These are phyloP conservation scores for Draba incana DNA, from an alignment of 345 rosid genomes.

Conservation along the genomic window DNA sequence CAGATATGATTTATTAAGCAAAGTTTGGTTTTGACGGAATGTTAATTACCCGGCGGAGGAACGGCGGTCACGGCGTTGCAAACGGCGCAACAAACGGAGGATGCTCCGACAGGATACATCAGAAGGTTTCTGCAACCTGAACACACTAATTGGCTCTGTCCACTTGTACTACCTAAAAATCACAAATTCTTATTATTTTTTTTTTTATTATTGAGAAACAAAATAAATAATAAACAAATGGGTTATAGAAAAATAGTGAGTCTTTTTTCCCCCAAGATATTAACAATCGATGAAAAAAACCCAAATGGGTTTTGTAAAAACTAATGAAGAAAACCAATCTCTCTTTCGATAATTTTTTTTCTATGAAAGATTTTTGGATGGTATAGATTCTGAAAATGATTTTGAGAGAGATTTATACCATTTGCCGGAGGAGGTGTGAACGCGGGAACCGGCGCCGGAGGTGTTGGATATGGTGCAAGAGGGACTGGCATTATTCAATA, in stretches of 20 bases:
- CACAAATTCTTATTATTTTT: neutral
- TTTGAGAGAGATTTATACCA: slow-evolving; percentile 47
- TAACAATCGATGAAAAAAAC: neutral
- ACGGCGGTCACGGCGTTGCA: slow-evolving; percentile 98
- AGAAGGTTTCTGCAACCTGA: slow-evolving; percentile 94
- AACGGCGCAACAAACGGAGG: slow-evolving; percentile 97
- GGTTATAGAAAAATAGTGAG: neutral
- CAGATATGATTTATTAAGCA: neutral
- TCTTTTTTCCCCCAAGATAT: too few species aligned
- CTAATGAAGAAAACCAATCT: neutral
- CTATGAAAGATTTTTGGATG: neutral
- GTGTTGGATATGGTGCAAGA: slow-evolving; percentile 92
- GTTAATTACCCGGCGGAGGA: slow-evolving; percentile 84
- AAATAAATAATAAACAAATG: slow-evolving; percentile 23
- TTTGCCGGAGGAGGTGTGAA: slow-evolving; percentile 58
- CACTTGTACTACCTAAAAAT: slow-evolving; percentile 47
- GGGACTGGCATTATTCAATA: slow-evolving; percentile 86
- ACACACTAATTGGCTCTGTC: slow-evolving; percentile 92
- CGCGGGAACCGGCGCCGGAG: slow-evolving; percentile 54
- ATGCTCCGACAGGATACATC: slow-evolving; percentile 91
- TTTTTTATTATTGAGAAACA: neutral
- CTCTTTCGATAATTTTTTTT: too few species aligned
- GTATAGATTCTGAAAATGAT: slow-evolving; percentile 17
- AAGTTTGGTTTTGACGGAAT: neutral
- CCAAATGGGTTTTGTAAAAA: neutral